Evolutionary conservation across 2,329 filamentous ascomycete genomes (phyloP), one percentile per base, ranked within the genome.

Genomic region (Cercospora zeina): DNA sequence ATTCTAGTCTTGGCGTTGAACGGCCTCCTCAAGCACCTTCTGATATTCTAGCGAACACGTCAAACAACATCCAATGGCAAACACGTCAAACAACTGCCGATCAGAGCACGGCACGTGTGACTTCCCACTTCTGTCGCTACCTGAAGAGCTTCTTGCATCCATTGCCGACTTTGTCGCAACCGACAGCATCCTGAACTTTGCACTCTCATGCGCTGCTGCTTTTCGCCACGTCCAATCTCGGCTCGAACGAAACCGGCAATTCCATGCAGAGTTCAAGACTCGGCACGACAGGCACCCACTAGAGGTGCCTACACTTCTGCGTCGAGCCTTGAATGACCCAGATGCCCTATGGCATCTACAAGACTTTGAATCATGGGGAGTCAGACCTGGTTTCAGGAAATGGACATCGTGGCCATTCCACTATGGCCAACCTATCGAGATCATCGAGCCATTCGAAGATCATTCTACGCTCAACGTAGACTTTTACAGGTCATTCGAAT

Each of bases 291-390:
- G 54, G 6, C 54, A 16, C 4, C 59, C 59, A 14, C n/a, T 62
- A n/a, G 21, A 16, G 10, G 55, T 49, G 13, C 47, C 62, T 10
- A 49, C 10, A 10, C 45, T 59, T 2, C 50, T 66, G 3, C 54
- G 56, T 16, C 27, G 36, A 10, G 59, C 59, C 14, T 24, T 60
- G 21, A 39, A 39, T 5, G 37, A 56, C 16, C 33, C 51, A 3
- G 64, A 66, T n/a, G 47, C 58, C 30, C 24, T 58, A 4, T 66
- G 62, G 62, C 62, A 66, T 53, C n/a, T 64, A 24, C 58, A 59
- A 19, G 56, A 50, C 13, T 56, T 64, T 5, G 64, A 66, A 31
- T 61, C 59, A 13, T 64, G 62, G 64, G 62, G 59, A 14, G 10
- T 56, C 4, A 47, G 64, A 37, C 58, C 59, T 4, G 59, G 55